Conservation (phyloP, 2,329 filamentous ascomycete genomes). For the Hypoxylon sp. region DNA sequence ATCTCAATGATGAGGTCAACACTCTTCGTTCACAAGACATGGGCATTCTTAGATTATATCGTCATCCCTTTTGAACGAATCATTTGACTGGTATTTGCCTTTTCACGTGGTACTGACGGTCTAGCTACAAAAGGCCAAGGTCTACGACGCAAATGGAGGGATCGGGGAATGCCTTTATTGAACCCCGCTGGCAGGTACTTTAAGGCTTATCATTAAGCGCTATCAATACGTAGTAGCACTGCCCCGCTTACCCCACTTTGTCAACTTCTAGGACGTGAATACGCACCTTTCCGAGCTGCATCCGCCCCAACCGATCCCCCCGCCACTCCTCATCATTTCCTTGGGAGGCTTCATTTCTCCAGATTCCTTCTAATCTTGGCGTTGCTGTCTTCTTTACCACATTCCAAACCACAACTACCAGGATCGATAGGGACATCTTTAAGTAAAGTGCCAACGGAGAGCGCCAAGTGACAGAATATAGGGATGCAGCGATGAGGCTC, state of each 20-base stretch:
- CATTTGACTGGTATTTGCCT: conserved; percentile 10
- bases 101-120: conserved; percentile 8
- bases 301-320: background rate
- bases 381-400: background rate
- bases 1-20: conserved; percentile 34
- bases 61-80: conserved; percentile 26
- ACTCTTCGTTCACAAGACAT: conserved; percentile 30
- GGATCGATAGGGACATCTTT: too few relatives aligned
- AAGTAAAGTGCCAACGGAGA: background rate
- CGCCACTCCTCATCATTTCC: conserved; percentile 6
- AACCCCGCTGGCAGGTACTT: background rate
- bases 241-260: conserved; percentile 17
- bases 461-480: background rate
- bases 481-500: too few relatives aligned
- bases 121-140: background rate
- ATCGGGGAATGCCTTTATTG: background rate
- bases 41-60: conserved; percentile 22
- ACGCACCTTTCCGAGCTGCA: conserved; percentile 16
- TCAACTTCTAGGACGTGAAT: background rate
- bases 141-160: conserved; percentile 2
- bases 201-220: conserved; percentile 27
- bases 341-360: background rate
- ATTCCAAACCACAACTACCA: background rate
- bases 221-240: conserved; percentile 21
- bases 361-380: conserved; percentile 2